Evolutionary conservation across 2,329 filamentous ascomycete species (phyloP).

Genomic region (Alternaria brassicicola): DNA sequence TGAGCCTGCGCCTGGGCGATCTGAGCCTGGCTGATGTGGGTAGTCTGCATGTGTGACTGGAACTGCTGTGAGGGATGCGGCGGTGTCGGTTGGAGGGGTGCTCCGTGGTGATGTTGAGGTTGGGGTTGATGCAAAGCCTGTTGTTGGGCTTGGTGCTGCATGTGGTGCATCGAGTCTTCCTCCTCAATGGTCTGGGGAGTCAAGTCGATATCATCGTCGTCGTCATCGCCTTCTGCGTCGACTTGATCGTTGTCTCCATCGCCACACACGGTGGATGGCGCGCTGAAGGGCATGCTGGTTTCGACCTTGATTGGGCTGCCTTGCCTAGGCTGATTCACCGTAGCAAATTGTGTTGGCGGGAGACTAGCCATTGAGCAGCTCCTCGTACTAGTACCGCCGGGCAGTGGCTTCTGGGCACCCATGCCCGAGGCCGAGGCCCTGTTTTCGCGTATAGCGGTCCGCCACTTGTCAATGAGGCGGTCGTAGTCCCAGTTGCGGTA

Average conservation of each 20-base stretch:
- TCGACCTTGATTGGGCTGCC: conserved; percentile 30
- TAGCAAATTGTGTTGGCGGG: conserved; percentile 29
- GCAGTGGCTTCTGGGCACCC: conserved; percentile 45
- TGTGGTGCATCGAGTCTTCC: conserved; percentile 26
- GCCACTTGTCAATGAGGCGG: conserved; percentile 50
- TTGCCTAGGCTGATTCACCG: conserved; percentile 23
- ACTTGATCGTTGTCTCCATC: conserved; percentile 39
- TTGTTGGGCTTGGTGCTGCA: conserved; percentile 16
- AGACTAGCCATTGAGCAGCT: conserved; percentile 42
- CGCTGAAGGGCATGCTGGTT: conserved; percentile 34
- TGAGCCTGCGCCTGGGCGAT: conserved; percentile 34
- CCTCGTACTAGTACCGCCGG: conserved; percentile 23
- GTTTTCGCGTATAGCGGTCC: conserved; percentile 43
- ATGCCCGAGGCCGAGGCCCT: conserved; percentile 36
- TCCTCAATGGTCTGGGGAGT: conserved; percentile 37
- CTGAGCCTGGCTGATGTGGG: conserved; percentile 39
- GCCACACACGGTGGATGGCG: conserved; percentile 38
- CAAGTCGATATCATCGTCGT: conserved; percentile 43
- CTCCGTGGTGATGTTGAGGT: conserved; percentile 23
- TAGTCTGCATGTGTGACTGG: conserved; percentile 34
- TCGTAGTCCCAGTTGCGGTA: conserved; percentile 51
- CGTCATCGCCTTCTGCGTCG: conserved; percentile 47
- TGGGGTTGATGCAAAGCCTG: conserved; percentile 18
- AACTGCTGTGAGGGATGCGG: conserved; percentile 36
- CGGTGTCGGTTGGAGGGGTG: conserved; percentile 41